phyloP scores from a whole-genome alignment of 129 eudicot genomes.

The Artemisia argyi region DNA sequence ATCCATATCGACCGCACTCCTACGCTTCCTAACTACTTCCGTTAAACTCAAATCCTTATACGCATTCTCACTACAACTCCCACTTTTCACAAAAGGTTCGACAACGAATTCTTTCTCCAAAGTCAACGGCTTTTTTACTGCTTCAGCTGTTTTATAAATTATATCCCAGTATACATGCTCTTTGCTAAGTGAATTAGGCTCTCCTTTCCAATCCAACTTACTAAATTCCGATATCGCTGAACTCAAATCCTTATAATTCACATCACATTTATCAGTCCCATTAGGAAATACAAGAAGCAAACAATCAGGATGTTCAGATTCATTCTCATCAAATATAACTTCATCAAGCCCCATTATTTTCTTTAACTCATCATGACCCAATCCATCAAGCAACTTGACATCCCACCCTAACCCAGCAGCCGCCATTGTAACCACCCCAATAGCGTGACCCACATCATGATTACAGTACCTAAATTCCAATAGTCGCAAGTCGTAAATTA shows the following conservation, averaged over 20 bases:
- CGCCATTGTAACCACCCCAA: constrained; percentile 80
- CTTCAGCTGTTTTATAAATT: constrained; percentile 73
- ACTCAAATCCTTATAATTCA: constrained; percentile 54
- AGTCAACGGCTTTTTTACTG: constrained; percentile 60
- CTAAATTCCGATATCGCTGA: constrained; percentile 41
- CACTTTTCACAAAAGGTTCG: constrained; percentile 45
- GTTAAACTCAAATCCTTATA: constrained; percentile 54
- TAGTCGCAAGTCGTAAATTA: too few species aligned
- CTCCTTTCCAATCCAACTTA: constrained; percentile 81
- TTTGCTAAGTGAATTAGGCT: constrained; percentile 78
- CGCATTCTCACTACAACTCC: constrained; percentile 41
- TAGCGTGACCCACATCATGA: constrained; percentile 93
- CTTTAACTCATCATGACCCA: constrained; percentile 70
- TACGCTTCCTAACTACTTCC: constrained; percentile 79
- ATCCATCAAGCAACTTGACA: constrained; percentile 91
- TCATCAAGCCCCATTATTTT: constrained; percentile 70
- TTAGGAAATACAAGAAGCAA: constrained; percentile 71
- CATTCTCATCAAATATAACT: constrained; percentile 70
- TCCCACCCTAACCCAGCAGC: constrained; percentile 93
- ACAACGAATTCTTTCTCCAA: constrained; percentile 30
- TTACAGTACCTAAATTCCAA: constrained; percentile 92
- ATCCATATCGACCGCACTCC: constrained; percentile 99
- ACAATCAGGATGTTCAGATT: constrained; percentile 97
- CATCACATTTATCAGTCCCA: constrained; percentile 43
- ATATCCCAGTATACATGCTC: constrained; percentile 86